Conservation (phyloP, 1,139 yeast species). For the Lodderomyces parapsilosis region DNA sequence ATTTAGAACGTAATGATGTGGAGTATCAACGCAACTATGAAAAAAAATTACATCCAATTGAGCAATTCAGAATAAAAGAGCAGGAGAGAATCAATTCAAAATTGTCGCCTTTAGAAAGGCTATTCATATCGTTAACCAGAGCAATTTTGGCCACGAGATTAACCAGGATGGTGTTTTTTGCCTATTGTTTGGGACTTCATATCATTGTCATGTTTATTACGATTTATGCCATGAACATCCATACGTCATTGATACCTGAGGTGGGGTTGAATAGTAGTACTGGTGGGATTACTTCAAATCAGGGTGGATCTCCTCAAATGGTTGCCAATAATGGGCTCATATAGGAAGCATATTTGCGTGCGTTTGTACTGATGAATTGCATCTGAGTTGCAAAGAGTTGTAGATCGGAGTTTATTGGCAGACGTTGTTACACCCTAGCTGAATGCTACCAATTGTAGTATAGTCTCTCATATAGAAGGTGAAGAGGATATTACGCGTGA, state of each 20-base stretch:
- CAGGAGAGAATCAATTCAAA: conserved; percentile 71
- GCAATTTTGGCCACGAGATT: conserved; percentile 71
- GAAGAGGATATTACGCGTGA: too few relatives aligned
- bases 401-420: too few relatives aligned
- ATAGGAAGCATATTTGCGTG: background rate
- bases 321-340: background rate
- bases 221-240: conserved; percentile 53
- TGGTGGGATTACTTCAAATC: conserved; percentile 31
- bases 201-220: conserved; percentile 67
- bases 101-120: conserved; percentile 74
- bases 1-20: conserved; percentile 49
- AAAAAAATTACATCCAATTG: conserved; percentile 78
- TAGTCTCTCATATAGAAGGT: too few relatives aligned
- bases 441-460: too few relatives aligned
- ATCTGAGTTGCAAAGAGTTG: too few relatives aligned
- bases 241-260: conserved; percentile 49
- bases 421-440: too few relatives aligned
- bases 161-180: conserved; percentile 70
- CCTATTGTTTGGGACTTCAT: conserved; percentile 76
- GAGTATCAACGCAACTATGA: conserved; percentile 68
- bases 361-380: background rate
- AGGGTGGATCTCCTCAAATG: conserved; percentile 6
- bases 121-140: conserved; percentile 73
- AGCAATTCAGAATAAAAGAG: conserved; percentile 76
- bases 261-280: conserved; percentile 48